Evolutionary conservation across 177 flowering plant species (phyloP).

Genomic region (Vitis hybrid): DNA sequence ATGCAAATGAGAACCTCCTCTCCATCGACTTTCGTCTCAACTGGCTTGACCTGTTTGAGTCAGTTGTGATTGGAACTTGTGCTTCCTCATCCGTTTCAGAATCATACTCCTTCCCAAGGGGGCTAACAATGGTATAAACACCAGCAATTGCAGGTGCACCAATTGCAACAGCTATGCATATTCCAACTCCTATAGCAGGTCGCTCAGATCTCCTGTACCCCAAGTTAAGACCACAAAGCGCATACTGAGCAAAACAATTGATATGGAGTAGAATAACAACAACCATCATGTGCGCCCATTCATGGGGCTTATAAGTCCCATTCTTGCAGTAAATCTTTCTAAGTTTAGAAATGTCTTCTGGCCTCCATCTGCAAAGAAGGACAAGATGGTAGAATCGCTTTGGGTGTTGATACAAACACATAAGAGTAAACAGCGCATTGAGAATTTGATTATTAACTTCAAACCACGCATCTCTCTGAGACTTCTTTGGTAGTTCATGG

Average conservation of each 20-base stretch:
- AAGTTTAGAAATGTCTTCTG: constrained; percentile 60
- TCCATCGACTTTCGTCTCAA: constrained; percentile 42
- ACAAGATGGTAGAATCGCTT: constrained; percentile 71
- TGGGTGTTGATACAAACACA: constrained; percentile 93
- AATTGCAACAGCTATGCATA: constrained; percentile 71
- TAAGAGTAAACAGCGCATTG: constrained; percentile 85
- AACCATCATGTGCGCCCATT: constrained; percentile 91
- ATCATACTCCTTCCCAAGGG: constrained; percentile 80
- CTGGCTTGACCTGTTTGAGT: constrained; percentile 11
- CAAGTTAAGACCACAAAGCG: constrained; percentile 79
- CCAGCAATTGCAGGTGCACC: constrained; percentile 85
- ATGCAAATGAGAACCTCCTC: constrained; percentile 75
- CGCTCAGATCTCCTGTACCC: constrained; percentile 78
- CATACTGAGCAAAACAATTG: constrained; percentile 90
- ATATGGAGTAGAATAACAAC: constrained; percentile 67
- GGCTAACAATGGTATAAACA: constrained; percentile 65
- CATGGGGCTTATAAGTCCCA: constrained; percentile 87
- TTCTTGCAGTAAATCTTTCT: constrained; percentile 80
- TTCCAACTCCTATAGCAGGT: constrained; percentile 80
- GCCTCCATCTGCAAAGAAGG: constrained; percentile 70
- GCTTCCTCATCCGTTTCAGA: constrained; percentile 61
- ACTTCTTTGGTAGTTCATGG: constrained; percentile 52
- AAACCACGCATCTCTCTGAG: constrained; percentile 72
- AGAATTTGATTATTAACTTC: constrained; percentile 93
- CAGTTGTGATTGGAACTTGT: constrained; percentile 26